Evolutionary conservation across 1,284 basidiomycete genomes (phyloP).

Genomic region (Irpex sp.): DNA sequence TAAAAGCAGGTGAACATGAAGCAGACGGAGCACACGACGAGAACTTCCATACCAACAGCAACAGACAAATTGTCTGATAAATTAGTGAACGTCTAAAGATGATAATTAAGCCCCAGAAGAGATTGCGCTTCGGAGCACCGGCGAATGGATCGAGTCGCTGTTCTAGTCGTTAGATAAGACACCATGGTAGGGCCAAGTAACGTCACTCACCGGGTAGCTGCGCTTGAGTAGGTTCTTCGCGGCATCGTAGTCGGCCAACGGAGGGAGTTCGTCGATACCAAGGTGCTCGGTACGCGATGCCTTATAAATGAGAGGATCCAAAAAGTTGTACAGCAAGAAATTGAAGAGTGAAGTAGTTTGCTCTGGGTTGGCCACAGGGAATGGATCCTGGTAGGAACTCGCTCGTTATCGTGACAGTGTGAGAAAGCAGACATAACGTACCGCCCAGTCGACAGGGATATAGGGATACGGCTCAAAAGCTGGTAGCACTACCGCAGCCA

Average conservation of each 20-base stretch:
- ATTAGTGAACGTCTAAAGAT: conserved; percentile 14
- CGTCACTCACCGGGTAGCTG: conserved; percentile 26
- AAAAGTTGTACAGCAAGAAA: conserved; percentile 53
- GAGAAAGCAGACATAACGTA: conserved; percentile 15
- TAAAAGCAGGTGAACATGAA: neutral
- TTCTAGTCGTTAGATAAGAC: neutral
- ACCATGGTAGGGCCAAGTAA: too few species aligned
- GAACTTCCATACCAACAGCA: conserved; percentile 6
- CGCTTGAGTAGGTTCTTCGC: conserved; percentile 35
- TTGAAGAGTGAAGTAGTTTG: conserved; percentile 62
- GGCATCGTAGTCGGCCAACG: conserved; percentile 43
- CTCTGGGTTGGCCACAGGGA: conserved; percentile 52
- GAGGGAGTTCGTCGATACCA: conserved; percentile 30
- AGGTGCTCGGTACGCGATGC: conserved; percentile 24
- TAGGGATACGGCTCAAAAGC: conserved; percentile 41
- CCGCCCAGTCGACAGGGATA: conserved; percentile 40
- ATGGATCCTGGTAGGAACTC: conserved; percentile 32
- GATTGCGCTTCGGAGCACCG: conserved; percentile 11
- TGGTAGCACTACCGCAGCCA: conserved; percentile 21
- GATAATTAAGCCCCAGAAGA: conserved; percentile 6
- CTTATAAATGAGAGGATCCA: conserved; percentile 32
- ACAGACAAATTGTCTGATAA: conserved; percentile 15
- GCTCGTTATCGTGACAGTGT: neutral
- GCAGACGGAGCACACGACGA: neutral
- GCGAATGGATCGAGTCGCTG: conserved; percentile 31